Evolutionary conservation across 768 basidiomycete species (phyloP).

Genomic region (Hebeloma cylindrosporum): DNA sequence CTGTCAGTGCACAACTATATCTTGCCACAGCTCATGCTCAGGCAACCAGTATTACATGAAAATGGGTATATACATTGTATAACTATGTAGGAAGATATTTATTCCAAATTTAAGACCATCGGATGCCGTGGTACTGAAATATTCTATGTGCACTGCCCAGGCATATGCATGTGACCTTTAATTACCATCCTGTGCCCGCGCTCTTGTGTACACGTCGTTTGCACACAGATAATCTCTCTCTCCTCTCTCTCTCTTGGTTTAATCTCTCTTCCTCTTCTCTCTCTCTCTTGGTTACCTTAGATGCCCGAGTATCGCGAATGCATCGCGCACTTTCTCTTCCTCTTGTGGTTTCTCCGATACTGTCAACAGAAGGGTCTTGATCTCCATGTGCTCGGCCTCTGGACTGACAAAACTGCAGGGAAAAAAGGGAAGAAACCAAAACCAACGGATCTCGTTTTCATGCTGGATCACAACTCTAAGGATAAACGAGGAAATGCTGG

Average conservation of each 20-base stretch:
- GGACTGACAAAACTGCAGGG: background rate
- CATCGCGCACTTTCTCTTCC: constrained; percentile 9
- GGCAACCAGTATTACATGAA: too few relatives aligned
- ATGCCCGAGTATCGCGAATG: constrained; percentile 11
- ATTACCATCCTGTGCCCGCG: too few relatives aligned
- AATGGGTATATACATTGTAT: too few relatives aligned
- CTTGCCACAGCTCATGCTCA: too few relatives aligned
- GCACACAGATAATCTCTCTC: background rate
- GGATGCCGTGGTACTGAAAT: background rate
- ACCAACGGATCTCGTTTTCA: background rate
- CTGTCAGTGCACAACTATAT: background rate
- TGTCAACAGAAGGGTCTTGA: constrained; percentile 4
- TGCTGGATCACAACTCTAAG: background rate
- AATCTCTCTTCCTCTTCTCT: background rate
- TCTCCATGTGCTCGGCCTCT: constrained; percentile 5
- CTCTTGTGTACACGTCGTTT: background rate
- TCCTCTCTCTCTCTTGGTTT: background rate
- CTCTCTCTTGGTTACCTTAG: background rate
- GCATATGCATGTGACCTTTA: background rate
- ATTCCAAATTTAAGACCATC: too few relatives aligned
- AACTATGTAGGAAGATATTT: too few relatives aligned
- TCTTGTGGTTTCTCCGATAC: constrained; percentile 8
- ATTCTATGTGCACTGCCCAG: background rate
- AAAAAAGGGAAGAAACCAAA: background rate
- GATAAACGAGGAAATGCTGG: background rate